phyloP scores from a whole-genome alignment of 495 filamentous ascomycete genomes.

The Hyaloscypha variabilis region DNA sequence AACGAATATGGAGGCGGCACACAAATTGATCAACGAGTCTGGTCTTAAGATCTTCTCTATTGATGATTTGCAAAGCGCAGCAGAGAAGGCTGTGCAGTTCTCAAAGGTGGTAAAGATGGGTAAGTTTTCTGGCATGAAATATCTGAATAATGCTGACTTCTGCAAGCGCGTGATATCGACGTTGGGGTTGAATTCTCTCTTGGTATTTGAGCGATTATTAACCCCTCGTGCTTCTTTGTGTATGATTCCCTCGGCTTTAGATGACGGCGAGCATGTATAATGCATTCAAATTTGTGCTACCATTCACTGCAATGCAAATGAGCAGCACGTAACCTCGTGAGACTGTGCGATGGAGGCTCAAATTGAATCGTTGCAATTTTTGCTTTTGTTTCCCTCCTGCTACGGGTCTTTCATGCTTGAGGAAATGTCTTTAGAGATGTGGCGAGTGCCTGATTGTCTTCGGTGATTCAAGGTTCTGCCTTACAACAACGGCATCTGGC shows the following conservation, averaged over 20 bases:
- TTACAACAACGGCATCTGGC: too few species aligned
- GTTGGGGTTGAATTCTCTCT: conserved; percentile 97
- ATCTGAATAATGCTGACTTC: conserved; percentile 20
- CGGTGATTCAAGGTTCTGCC: too few species aligned
- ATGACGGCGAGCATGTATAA: conserved; percentile 33
- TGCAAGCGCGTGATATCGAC: conserved; percentile 77
- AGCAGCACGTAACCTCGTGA: neutral
- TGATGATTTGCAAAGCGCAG: conserved; percentile 94
- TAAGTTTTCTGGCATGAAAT: conserved; percentile 43
- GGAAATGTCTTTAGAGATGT: too few species aligned
- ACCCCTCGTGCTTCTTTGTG: conserved; percentile 25
- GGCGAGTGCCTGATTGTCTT: too few species aligned
- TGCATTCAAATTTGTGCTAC: conserved; percentile 21
- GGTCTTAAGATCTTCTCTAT: conserved; percentile 99
- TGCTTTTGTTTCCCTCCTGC: too few species aligned
- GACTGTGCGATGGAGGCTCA: neutral
- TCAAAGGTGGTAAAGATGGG: conserved; percentile 99
- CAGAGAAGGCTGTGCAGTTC: conserved; percentile 98
- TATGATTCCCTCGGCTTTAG: conserved; percentile 33
- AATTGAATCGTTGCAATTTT: neutral
- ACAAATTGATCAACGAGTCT: conserved; percentile 95
- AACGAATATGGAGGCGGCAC: conserved; percentile 97
- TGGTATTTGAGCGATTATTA: conserved; percentile 69
- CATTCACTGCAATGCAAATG: neutral
- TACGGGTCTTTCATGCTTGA: too few species aligned